Evolutionary conservation across 768 basidiomycete genomes (phyloP).

Genomic region (Dentipellis sp.): DNA sequence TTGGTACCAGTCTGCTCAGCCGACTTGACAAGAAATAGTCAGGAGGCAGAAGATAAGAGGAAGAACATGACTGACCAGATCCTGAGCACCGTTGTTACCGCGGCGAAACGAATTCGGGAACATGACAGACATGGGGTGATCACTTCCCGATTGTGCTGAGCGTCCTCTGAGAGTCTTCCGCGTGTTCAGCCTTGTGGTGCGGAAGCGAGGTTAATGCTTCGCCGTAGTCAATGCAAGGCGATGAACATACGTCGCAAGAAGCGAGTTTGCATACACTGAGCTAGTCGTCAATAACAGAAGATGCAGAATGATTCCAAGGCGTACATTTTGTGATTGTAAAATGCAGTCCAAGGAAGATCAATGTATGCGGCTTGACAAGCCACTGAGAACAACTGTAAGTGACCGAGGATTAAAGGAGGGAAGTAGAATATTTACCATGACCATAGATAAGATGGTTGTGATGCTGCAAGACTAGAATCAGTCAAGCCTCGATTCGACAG

Average conservation of each 20-base stretch:
- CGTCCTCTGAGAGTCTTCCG: conserved; percentile 7
- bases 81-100: too few species aligned
- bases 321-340: conserved; percentile 14
- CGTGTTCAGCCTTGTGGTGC: conserved; percentile 14
- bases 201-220: neutral
- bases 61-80: too few species aligned
- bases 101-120: conserved; percentile 9
- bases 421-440: neutral
- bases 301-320: neutral
- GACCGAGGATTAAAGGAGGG: too few species aligned
- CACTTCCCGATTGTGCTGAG: neutral
- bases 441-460: conserved; percentile 10
- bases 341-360: conserved; percentile 14
- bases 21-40: too few species aligned
- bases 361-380: conserved; percentile 7
- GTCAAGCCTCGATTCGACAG: too few species aligned
- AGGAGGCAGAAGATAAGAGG: too few species aligned
- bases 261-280: conserved; percentile 15
- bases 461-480: neutral
- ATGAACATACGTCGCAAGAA: conserved; percentile 10
- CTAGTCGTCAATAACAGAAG: neutral
- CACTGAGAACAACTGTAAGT: too few species aligned
- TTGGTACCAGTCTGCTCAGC: too few species aligned
- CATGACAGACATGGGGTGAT: conserved; percentile 3
- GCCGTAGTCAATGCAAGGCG: too few species aligned